These are phyloP conservation scores for Globisporangium takayamanum DNA, from an alignment of 352 stramenopile species.

Conservation along the genomic window DNA sequence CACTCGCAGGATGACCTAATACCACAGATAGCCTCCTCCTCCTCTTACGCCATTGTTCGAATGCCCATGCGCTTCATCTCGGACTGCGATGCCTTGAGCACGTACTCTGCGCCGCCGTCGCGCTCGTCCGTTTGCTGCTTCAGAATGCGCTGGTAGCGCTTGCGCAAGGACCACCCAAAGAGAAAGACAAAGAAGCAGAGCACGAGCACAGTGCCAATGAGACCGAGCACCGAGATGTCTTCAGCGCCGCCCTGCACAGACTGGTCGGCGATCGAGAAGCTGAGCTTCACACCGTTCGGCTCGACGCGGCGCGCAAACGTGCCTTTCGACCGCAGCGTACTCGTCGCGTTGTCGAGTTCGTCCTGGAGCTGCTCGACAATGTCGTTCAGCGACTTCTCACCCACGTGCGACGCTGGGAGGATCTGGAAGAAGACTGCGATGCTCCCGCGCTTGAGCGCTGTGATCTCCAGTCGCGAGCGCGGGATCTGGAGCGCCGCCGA, in stretches of 20 bases:
- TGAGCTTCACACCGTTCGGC: slow-evolving; percentile 49
- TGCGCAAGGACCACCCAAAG: slow-evolving; percentile 56
- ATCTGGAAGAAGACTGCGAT: slow-evolving; percentile 67
- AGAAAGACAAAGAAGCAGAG: slow-evolving; percentile 46
- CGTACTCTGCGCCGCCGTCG: slow-evolving; percentile 6
- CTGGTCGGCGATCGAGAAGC: slow-evolving; percentile 62
- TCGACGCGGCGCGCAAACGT: slow-evolving; percentile 65
- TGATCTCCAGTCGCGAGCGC: slow-evolving; percentile 47
- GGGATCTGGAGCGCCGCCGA: slow-evolving; percentile 53
- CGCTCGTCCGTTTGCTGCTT: slow-evolving; percentile 12
- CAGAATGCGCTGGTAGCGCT: slow-evolving; percentile 42
- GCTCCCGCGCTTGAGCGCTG: slow-evolving; percentile 43
- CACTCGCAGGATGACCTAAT: background rate
- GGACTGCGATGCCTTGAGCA: slow-evolving; percentile 16
- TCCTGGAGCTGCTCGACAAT: slow-evolving; percentile 55
- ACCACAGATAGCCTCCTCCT: background rate
- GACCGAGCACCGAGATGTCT: slow-evolving; percentile 57
- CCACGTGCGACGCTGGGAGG: slow-evolving; percentile 44
- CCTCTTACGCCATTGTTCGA: slow-evolving; percentile 33
- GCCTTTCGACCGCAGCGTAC: slow-evolving; percentile 50
- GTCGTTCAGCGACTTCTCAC: slow-evolving; percentile 58
- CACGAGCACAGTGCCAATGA: slow-evolving; percentile 57
- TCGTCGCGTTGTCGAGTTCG: slow-evolving; percentile 47
- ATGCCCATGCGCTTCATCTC: slow-evolving; percentile 75
- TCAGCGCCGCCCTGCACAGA: slow-evolving; percentile 47